A percentile compares a stretch with the other conserved stretches of the same genome.
Conservation (phyloP, 805 yeast genomes). For the Pichia rugopelliculosa region DNA sequence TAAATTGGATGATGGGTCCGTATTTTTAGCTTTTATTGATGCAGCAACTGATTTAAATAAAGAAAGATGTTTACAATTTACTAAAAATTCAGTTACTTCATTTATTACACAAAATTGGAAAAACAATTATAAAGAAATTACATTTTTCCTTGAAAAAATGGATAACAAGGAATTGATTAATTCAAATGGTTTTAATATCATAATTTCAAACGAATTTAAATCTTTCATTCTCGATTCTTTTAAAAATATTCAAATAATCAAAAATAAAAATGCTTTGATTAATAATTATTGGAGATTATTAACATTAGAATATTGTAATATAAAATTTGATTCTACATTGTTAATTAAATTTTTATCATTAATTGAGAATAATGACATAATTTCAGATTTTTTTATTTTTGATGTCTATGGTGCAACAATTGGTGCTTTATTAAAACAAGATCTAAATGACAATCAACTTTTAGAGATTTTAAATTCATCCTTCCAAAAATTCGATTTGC, state of each 20-base stretch:
- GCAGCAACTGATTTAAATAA: slow-evolving; percentile 34
- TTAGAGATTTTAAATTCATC: slow-evolving; percentile 14
- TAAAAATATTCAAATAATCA: slow-evolving; percentile 10
- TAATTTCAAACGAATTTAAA: slow-evolving; percentile 29
- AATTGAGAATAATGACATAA: slow-evolving; percentile 4
- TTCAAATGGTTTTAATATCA: slow-evolving; percentile 14
- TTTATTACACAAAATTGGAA: slow-evolving; percentile 40
- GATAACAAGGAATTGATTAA: slow-evolving; percentile 21
- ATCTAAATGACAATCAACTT: slow-evolving; percentile 14
- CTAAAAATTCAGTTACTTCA: slow-evolving; percentile 39
- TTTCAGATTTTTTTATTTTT: slow-evolving; percentile 24
- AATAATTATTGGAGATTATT: slow-evolving; percentile 48
- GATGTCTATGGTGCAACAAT: slow-evolving; percentile 39
- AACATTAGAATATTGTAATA: slow-evolving; percentile 33
- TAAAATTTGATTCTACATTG: slow-evolving; percentile 19
- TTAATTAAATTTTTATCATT: slow-evolving; percentile 18
- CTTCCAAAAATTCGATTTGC: slow-evolving; percentile 19
- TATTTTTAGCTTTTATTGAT: slow-evolving; percentile 42
- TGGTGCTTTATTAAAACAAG: slow-evolving; percentile 25
- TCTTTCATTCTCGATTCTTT: slow-evolving; percentile 24
- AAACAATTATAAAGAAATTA: slow-evolving; percentile 29
- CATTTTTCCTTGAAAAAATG: slow-evolving; percentile 36
- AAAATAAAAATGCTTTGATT: slow-evolving; percentile 15
- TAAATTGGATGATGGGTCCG: slow-evolving; percentile 28
- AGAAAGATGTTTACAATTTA: slow-evolving; percentile 41